Evolutionary conservation across 2,329 filamentous ascomycete genomes (phyloP).

Genomic region (Fusarium neocosmosporiellum): DNA sequence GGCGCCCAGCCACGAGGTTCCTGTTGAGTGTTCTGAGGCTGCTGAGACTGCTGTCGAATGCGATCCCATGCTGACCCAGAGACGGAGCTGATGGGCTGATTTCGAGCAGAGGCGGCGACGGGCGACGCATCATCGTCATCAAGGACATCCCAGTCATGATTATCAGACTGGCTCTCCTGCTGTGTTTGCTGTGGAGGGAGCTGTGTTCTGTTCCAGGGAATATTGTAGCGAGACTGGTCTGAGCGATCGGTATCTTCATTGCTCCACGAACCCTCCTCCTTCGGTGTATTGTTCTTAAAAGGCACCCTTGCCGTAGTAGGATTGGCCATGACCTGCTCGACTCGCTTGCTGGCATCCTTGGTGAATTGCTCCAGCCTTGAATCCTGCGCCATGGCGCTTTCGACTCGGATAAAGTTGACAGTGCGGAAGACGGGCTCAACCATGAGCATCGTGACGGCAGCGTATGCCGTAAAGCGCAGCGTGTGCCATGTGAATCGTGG

Average conservation of each 20-base stretch:
- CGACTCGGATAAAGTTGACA: slow-evolving; percentile 38
- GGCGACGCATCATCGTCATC: slow-evolving; percentile 59
- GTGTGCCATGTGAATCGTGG: slow-evolving; percentile 41
- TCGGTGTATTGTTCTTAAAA: slow-evolving; percentile 16
- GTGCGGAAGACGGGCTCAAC: slow-evolving; percentile 41
- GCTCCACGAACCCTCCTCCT: slow-evolving; percentile 16
- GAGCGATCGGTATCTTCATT: not conserved
- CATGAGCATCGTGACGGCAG: slow-evolving; percentile 41
- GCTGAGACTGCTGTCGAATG: slow-evolving; percentile 49
- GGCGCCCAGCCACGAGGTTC: slow-evolving; percentile 32
- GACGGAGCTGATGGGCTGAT: slow-evolving; percentile 25
- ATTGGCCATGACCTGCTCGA: slow-evolving; percentile 38
- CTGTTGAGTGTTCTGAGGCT: slow-evolving; percentile 18
- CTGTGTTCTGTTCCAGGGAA: slow-evolving; percentile 14
- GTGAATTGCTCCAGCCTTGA: slow-evolving; percentile 37
- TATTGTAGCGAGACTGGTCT: not conserved
- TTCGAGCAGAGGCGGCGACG: slow-evolving; percentile 47
- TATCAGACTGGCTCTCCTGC: slow-evolving; percentile 14
- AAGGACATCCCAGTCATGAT: slow-evolving; percentile 41
- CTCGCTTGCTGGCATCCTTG: slow-evolving; percentile 38
- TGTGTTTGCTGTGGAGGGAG: slow-evolving; percentile 6
- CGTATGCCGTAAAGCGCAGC: slow-evolving; percentile 42
- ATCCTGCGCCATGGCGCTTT: slow-evolving; percentile 36
- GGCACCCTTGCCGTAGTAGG: slow-evolving; percentile 7
- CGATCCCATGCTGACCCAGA: slow-evolving; percentile 58